phyloP scores from a whole-genome alignment of 2,329 filamentous ascomycete genomes.

The Nannizziopsis barbatae region DNA sequence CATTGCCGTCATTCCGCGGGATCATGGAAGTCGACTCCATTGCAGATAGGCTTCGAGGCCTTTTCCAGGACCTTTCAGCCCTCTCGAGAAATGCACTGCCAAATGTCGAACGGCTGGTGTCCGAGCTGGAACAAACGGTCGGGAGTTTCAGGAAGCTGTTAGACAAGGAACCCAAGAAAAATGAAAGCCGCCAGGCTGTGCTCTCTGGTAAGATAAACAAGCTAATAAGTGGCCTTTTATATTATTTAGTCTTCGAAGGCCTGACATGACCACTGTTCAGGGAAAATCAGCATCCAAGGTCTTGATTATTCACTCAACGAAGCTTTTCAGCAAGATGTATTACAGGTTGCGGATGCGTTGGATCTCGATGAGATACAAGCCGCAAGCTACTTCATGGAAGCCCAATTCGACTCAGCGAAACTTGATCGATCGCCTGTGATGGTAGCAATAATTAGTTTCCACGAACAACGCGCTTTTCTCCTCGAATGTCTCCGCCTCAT shows the following conservation, averaged over 20 bases:
- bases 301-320: slow-evolving; percentile 71
- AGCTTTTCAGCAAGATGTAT: slow-evolving; percentile 70
- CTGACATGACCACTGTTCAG: slow-evolving; percentile 34
- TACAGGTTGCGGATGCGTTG: slow-evolving; percentile 75
- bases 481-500: slow-evolving; percentile 75
- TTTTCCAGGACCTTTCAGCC: slow-evolving; percentile 74
- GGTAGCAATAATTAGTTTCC: slow-evolving; percentile 74
- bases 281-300: slow-evolving; percentile 61
- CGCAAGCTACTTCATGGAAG: slow-evolving; percentile 62
- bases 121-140: slow-evolving; percentile 54
- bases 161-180: slow-evolving; percentile 62
- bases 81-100: slow-evolving; percentile 60
- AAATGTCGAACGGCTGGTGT: slow-evolving; percentile 56
- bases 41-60: slow-evolving; percentile 65
- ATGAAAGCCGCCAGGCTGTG: slow-evolving; percentile 61
- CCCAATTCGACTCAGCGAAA: slow-evolving; percentile 55
- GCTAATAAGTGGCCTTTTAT: not conserved
- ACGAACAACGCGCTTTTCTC: slow-evolving; percentile 70
- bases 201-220: slow-evolving; percentile 48
- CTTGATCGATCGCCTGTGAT: slow-evolving; percentile 64
- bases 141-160: slow-evolving; percentile 60
- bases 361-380: slow-evolving; percentile 84
- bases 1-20: slow-evolving; percentile 8
- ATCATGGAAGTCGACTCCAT: slow-evolving; percentile 62
- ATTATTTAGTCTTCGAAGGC: not conserved